A percentile compares a stretch with the other conserved stretches of the same genome.
These are phyloP conservation scores for Exserohilum rostratum DNA, from an alignment of 2,329 filamentous ascomycete genomes.

Conservation along the genomic window DNA sequence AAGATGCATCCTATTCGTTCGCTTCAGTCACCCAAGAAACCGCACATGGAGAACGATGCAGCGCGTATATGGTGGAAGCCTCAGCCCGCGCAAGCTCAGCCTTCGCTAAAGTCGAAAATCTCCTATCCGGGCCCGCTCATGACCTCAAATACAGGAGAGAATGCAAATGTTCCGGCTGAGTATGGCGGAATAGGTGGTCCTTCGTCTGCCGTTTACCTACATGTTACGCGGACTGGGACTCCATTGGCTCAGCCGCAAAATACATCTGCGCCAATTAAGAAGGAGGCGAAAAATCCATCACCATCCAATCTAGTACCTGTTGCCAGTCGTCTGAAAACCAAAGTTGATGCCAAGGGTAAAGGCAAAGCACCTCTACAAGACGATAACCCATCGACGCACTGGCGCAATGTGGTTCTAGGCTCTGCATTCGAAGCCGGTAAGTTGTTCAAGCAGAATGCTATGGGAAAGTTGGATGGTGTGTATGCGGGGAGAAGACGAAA, in stretches of 20 bases:
- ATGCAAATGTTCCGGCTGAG: conserved; percentile 21
- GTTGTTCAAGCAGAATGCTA: conserved; percentile 3
- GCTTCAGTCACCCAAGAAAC: not conserved
- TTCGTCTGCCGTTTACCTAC: conserved; percentile 13
- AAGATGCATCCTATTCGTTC: not conserved
- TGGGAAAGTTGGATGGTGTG: conserved; percentile 2
- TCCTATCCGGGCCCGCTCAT: conserved; percentile 26
- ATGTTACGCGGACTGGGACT: conserved; percentile 4
- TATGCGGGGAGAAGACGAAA: conserved; percentile 13
- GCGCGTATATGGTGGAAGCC: conserved; percentile 9
- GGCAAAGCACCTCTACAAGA: conserved; percentile 1
- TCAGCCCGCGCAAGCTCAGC: conserved; percentile 4
- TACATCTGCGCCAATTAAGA: not conserved
- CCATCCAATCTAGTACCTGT: not conserved
- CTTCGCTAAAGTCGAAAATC: conserved; percentile 30
- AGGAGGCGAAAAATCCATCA: not conserved
- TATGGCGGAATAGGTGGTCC: conserved; percentile 24
- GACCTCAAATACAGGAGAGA: not conserved
- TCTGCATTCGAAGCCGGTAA: conserved; percentile 4
- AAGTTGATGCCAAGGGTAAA: not conserved
- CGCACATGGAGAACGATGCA: not conserved
- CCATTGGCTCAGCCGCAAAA: not conserved
- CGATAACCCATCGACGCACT: conserved; percentile 9
- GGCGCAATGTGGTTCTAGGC: conserved; percentile 15
- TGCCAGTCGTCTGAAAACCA: not conserved